Conservation (phyloP, 2,329 filamentous ascomycete genomes). For the Colletotrichum sp. region DNA sequence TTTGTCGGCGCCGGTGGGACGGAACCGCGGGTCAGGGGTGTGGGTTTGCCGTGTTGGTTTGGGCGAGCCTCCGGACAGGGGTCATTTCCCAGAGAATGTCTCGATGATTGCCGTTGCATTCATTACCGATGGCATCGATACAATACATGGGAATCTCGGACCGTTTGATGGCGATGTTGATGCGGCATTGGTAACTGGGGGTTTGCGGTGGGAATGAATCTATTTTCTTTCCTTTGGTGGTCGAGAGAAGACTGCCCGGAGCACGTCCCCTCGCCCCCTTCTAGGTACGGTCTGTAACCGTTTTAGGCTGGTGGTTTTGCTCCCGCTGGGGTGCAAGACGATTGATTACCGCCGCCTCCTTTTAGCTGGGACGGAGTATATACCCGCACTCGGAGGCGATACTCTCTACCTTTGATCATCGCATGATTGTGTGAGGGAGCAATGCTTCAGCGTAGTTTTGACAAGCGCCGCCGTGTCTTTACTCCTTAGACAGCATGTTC, state of each 20-base stretch:
- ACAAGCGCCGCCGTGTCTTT: background rate
- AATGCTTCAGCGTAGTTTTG: background rate
- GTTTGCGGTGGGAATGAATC: background rate
- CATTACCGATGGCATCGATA: background rate
- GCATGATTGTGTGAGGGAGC: background rate
- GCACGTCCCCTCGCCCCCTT: background rate
- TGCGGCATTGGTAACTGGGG: background rate
- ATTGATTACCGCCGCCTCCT: background rate
- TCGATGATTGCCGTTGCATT: background rate
- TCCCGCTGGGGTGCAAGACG: background rate
- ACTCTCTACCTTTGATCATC: background rate
- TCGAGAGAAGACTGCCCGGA: background rate
- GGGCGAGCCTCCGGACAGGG: background rate
- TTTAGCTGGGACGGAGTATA: constrained; percentile 7
- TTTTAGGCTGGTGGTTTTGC: background rate
- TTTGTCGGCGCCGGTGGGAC: constrained; percentile 1
- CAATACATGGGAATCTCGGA: background rate
- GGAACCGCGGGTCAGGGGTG: constrained; percentile 3
- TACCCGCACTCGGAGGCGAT: background rate
- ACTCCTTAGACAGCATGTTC: background rate
- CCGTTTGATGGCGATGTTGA: background rate
- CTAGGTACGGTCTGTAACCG: background rate
- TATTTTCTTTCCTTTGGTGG: background rate
- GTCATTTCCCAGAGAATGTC: background rate
- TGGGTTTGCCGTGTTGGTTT: background rate